phyloP scores from a whole-genome alignment of 2,329 filamentous ascomycete species.

The Aspergillus pseudoviridinutans region DNA sequence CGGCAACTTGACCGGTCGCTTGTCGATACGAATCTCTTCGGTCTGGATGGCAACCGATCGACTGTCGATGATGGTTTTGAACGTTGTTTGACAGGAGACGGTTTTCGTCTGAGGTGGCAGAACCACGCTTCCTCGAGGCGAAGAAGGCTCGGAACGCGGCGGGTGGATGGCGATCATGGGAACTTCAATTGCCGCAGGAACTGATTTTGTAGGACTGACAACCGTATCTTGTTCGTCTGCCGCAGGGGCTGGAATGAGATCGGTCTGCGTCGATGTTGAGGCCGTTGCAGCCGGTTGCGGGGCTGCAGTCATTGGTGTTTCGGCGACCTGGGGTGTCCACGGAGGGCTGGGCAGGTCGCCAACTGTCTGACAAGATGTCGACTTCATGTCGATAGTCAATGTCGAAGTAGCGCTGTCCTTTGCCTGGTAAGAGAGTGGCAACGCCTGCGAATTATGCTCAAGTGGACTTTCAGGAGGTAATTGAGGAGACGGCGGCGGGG shows the following conservation, averaged over 20 bases:
- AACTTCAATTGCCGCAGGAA: constrained; percentile 48
- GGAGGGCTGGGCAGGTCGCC: constrained; percentile 34
- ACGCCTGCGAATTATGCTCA: neutral
- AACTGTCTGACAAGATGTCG: constrained; percentile 42
- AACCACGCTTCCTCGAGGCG: constrained; percentile 68
- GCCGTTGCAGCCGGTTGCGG: constrained; percentile 18
- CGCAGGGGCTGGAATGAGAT: constrained; percentile 15
- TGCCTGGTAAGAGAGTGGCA: constrained; percentile 11
- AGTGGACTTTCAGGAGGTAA: constrained; percentile 9
- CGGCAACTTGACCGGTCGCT: constrained; percentile 69
- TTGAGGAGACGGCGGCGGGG: constrained; percentile 71
- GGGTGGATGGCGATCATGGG: constrained; percentile 91
- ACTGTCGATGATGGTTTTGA: constrained; percentile 45
- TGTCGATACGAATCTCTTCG: constrained; percentile 82
- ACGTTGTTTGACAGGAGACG: constrained; percentile 72
- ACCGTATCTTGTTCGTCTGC: constrained; percentile 12
- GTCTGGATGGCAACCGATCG: constrained; percentile 70
- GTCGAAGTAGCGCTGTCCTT: constrained; percentile 32
- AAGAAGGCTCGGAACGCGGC: constrained; percentile 76
- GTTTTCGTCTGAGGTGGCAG: constrained; percentile 79
- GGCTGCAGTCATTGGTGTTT: constrained; percentile 11
- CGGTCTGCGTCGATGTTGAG: constrained; percentile 34
- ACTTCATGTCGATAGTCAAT: constrained; percentile 34
- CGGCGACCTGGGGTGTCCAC: constrained; percentile 29
- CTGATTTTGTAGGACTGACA: constrained; percentile 10